These are phyloP conservation scores for Tuber calosporum DNA, from an alignment of 495 filamentous ascomycete genomes.

Conservation along the genomic window DNA sequence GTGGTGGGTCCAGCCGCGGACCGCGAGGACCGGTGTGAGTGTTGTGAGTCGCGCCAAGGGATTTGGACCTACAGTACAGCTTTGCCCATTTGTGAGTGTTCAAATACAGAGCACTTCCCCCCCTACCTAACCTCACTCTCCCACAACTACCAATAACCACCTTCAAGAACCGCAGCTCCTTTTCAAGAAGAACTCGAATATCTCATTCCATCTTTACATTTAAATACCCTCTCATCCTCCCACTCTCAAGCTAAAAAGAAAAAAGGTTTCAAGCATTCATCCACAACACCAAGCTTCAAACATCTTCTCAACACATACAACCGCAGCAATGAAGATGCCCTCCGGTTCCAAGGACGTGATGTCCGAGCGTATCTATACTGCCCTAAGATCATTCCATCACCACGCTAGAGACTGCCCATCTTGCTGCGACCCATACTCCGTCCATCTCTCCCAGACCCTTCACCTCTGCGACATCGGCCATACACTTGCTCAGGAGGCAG, in stretches of 20 bases:
- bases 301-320: neutral
- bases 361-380: conserved; percentile 12
- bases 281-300: neutral
- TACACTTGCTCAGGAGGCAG: conserved; percentile 23
- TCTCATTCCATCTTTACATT: neutral
- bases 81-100: neutral
- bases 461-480: conserved; percentile 26
- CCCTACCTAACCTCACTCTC: neutral
- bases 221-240: neutral
- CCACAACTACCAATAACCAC: neutral
- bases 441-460: conserved; percentile 22
- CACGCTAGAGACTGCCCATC: conserved; percentile 21
- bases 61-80: neutral
- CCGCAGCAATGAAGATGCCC: neutral
- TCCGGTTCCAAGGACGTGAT: neutral
- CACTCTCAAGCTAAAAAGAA: neutral
- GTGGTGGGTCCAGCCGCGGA: neutral
- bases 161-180: neutral
- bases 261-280: neutral
- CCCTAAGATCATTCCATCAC: conserved; percentile 22
- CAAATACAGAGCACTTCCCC: neutral
- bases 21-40: neutral
- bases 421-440: conserved; percentile 24
- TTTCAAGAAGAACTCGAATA: neutral
- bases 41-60: neutral